These are phyloP conservation scores for Ceratocystis cacaofunesta DNA, from an alignment of 2,329 filamentous ascomycete species.

Conservation along the genomic window DNA sequence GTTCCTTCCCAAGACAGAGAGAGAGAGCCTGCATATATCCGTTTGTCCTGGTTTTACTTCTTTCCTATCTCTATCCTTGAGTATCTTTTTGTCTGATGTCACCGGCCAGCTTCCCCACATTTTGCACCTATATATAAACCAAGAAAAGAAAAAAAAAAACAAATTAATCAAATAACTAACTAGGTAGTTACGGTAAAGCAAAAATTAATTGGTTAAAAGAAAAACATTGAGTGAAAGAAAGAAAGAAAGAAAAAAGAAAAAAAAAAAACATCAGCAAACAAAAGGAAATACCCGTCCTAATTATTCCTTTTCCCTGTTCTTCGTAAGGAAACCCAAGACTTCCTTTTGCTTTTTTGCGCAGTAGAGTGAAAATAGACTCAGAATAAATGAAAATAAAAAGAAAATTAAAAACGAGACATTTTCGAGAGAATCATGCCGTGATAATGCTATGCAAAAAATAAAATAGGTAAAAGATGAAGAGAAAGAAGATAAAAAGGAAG, in stretches of 20 bases:
- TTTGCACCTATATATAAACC: too few species aligned
- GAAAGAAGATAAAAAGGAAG: not conserved
- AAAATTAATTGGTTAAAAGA: too few species aligned
- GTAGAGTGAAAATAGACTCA: not conserved
- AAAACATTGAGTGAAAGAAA: not conserved
- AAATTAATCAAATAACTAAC: too few species aligned
- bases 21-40: too few species aligned
- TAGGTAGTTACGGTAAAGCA: too few species aligned
- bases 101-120: too few species aligned
- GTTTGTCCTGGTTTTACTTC: not conserved
- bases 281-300: too few species aligned
- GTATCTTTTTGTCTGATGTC: too few species aligned
- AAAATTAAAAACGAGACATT: not conserved
- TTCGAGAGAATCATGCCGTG: not conserved
- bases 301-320: not conserved
- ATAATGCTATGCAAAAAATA: constrained; percentile 1
- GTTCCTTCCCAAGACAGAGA: constrained; percentile 1
- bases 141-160: too few species aligned
- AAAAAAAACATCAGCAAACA: not conserved
- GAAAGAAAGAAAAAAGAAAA: not conserved
- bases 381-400: not conserved
- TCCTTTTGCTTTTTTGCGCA: not conserved
- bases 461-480: not conserved
- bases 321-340: too few species aligned
- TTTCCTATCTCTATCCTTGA: not conserved